phyloP scores from a whole-genome alignment of 345 rosid genomes.

The Crucihimalaya himalaica region DNA sequence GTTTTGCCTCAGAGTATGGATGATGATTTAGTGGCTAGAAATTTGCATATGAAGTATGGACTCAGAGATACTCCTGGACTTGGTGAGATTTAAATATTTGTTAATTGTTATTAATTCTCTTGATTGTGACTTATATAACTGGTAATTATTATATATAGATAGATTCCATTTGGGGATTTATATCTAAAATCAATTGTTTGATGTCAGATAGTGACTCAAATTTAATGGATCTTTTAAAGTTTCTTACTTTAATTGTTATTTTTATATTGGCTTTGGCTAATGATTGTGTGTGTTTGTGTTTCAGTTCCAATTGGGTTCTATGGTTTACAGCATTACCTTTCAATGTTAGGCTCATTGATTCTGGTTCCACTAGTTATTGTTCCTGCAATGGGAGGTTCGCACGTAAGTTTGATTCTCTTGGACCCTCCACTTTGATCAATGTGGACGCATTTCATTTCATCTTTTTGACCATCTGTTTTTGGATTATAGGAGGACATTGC shows the following conservation, averaged over 20 bases:
- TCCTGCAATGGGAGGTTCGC: constrained; percentile 98
- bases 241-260: constrained; percentile 5
- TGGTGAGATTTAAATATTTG: constrained; percentile 49
- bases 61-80: constrained; percentile 94
- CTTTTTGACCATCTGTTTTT: not conserved
- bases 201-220: constrained; percentile 29
- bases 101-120: not conserved
- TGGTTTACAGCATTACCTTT: constrained; percentile 93
- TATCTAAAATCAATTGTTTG: constrained; percentile 4
- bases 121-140: not conserved
- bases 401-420: constrained; percentile 58
- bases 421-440: not conserved
- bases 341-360: constrained; percentile 85
- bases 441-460: not conserved
- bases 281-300: constrained; percentile 21
- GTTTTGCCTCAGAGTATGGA: constrained; percentile 64
- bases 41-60: constrained; percentile 82
- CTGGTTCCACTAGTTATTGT: constrained; percentile 90
- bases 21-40: constrained; percentile 63
- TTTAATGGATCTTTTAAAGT: constrained; percentile 14
- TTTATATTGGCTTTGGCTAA: not conserved
- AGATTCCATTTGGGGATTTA: constrained; percentile 22
- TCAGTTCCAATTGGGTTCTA: constrained; percentile 93
- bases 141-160: not conserved
- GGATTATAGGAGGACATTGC: constrained; percentile 80